phyloP scores from a whole-genome alignment of 768 basidiomycete genomes.

The Rhodocollybia butyracea region DNA sequence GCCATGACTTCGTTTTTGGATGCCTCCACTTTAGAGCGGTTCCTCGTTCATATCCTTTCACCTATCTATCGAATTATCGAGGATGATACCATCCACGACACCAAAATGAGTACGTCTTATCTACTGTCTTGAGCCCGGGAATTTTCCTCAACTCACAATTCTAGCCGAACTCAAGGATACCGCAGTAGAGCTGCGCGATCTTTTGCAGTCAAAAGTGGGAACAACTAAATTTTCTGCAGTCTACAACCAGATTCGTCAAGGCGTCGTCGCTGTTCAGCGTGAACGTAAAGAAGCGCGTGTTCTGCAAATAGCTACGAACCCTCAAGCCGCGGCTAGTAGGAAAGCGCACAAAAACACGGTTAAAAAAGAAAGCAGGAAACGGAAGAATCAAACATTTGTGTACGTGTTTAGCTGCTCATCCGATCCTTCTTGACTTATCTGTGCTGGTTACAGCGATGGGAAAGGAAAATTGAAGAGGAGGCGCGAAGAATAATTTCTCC shows the following conservation, averaged over 20 bases:
- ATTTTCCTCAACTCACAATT: neutral
- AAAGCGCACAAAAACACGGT: conserved; percentile 66
- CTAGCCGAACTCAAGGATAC: conserved; percentile 82
- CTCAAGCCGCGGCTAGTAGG: conserved; percentile 71
- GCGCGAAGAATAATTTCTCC: conserved; percentile 30
- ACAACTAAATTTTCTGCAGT: conserved; percentile 75
- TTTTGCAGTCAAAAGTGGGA: conserved; percentile 85
- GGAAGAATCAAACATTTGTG: conserved; percentile 63
- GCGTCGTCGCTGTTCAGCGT: conserved; percentile 59
- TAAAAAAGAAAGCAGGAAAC: conserved; percentile 86
- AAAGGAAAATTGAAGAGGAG: conserved; percentile 46
- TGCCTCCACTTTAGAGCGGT: conserved; percentile 51
- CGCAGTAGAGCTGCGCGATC: conserved; percentile 79
- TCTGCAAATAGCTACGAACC: conserved; percentile 63
- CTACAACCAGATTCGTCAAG: conserved; percentile 81
- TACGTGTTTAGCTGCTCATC: conserved; percentile 33
- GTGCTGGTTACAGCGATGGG: conserved; percentile 35
- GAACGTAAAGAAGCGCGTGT: conserved; percentile 66
- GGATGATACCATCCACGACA: conserved; percentile 79
- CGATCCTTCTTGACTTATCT: neutral
- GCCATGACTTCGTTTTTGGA: conserved; percentile 82
- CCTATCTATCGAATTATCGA: conserved; percentile 87
- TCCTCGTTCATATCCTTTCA: conserved; percentile 79
- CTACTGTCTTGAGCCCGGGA: neutral
- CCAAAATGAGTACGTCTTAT: conserved; percentile 73